Evolutionary conservation across 257 asterid genomes (phyloP), one percentile per base, ranked within the genome.

Genomic region (Solanum boliviense): DNA sequence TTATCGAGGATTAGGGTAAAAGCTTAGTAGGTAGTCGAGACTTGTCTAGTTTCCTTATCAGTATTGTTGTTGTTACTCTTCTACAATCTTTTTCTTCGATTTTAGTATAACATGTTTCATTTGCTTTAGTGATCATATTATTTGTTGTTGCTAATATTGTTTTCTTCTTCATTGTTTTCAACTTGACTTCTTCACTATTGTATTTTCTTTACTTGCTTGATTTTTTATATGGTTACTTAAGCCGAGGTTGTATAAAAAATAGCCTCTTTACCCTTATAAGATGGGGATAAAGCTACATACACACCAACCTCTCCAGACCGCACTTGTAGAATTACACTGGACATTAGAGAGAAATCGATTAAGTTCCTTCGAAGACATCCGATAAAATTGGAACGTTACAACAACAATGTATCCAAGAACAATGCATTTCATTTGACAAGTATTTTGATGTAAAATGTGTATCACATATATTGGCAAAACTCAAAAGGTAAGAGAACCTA

Each of bases 191-290:
- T 4, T 25, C 16, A 10, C 7, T n/a, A 65, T 4, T 5, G 3
- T 4, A 58, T 60, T 23, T 60, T 60, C 29, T 62, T 62, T 62
- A 23, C 29, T 23, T 9, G 70, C 70, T 60, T 60, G 6, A 23
- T 21, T 9, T 60, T 60, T 60, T 0, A 60, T 62, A 4, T 25
- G 16, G 0, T 65, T 5, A 65, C 32, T 25, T 25, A 5, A 65
- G 32, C 32, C 72, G 1, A 65, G 4, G 1, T 3, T n/a, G 8
- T 9, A 65, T 10, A 0, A 27, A n/a, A 25, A n/a, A 65, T 5
- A 65, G 18, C 13, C 72, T 62, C 0, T 62, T 62, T 62, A 62
- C 6, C 70, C 11, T 60, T n/a, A 23, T 9, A 65, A n/a, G 16
- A 5, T n/a, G 1, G 18, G 31, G 31, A 27, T n/a, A 65, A n/a